phyloP scores from a whole-genome alignment of 176 grass and related monocot species.

The Carex scoparia region DNA sequence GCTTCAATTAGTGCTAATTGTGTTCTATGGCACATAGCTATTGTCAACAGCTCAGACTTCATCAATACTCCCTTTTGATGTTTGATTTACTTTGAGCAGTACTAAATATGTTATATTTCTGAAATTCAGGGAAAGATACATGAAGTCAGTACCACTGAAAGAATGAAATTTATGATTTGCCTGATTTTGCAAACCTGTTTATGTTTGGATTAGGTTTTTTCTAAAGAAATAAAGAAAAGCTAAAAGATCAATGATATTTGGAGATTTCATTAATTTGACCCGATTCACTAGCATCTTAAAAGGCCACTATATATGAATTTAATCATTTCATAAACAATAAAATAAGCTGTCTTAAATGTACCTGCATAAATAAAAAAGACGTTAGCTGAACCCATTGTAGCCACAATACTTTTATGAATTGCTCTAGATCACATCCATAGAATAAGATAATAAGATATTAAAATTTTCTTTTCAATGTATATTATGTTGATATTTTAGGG shows the following conservation, averaged over 20 bases:
- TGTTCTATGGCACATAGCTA: background rate
- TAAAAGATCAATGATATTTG: background rate
- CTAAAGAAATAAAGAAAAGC: background rate
- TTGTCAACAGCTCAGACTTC: background rate
- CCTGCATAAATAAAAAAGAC: background rate
- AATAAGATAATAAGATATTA: background rate
- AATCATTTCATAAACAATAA: background rate
- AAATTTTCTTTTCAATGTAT: constrained; percentile 24
- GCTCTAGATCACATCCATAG: background rate
- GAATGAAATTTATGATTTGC: background rate
- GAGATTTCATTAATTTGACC: background rate
- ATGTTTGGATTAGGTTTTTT: background rate
- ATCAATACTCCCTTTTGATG: background rate
- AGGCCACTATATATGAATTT: background rate
- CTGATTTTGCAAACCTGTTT: background rate
- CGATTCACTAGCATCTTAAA: background rate
- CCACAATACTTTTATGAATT: background rate
- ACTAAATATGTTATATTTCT: background rate
- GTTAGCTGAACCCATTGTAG: background rate
- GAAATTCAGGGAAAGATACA: background rate
- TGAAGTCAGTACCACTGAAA: background rate
- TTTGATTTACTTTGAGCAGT: background rate
- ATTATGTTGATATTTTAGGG: constrained; percentile 47
- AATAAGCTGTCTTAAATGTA: background rate
- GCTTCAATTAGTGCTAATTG: background rate